Conservation (phyloP, 345 rosid species). For the Microcos paniculata region DNA sequence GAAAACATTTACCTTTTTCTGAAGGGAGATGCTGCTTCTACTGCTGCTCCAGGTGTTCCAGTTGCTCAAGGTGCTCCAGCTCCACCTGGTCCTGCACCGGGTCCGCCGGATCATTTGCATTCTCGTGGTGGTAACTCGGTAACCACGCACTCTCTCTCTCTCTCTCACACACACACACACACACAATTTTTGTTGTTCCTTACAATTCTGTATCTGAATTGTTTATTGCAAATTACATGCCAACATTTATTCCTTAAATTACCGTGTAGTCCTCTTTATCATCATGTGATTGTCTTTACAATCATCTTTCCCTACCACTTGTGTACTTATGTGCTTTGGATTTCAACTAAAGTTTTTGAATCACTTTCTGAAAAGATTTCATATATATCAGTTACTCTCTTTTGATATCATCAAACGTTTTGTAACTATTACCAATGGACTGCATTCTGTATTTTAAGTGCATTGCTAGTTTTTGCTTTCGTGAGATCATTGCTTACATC, state of each 20-base stretch:
- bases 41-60: constrained; percentile 25
- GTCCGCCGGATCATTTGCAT: constrained; percentile 30
- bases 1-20: not conserved
- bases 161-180: no score
- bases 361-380: constrained; percentile 4
- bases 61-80: not conserved
- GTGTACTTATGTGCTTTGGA: not conserved
- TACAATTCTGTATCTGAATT: constrained; percentile 1
- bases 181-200: no score
- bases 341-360: not conserved
- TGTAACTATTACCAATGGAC: not conserved
- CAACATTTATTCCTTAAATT: not conserved
- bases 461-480: not conserved
- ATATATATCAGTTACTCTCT: constrained; percentile 1
- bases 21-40: constrained; percentile 44
- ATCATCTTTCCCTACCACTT: not conserved
- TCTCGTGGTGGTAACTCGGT: constrained; percentile 58
- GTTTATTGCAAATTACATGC: not conserved
- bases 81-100: constrained; percentile 26
- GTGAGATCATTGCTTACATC: not conserved
- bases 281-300: not conserved
- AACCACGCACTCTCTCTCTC: not conserved
- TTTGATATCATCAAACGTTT: not conserved
- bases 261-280: not conserved
- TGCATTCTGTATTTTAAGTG: not conserved